Conservation (phyloP, 2,329 filamentous ascomycete genomes). For the Colletotrichum echinochloae region DNA sequence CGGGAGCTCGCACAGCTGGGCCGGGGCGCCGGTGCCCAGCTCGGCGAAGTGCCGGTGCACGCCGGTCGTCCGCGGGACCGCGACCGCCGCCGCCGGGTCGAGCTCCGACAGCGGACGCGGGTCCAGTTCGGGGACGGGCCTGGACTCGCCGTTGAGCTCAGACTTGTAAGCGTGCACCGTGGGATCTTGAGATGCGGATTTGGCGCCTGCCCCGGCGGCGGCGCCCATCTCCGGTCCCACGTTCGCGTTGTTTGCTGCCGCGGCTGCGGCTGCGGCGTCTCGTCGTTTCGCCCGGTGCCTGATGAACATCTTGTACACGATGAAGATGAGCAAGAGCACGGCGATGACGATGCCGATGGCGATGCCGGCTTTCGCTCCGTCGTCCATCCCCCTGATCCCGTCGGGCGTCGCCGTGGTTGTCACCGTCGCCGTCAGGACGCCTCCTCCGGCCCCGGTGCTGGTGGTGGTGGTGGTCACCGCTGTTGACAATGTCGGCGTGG, state of each 20-base stretch:
- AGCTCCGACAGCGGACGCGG: slow-evolving; percentile 22
- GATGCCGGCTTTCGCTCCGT: slow-evolving; percentile 31
- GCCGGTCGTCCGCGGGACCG: not conserved
- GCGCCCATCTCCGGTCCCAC: slow-evolving; percentile 13
- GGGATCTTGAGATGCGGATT: not conserved
- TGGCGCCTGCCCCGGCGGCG: not conserved
- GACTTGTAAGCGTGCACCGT: slow-evolving; percentile 30
- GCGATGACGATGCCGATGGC: slow-evolving; percentile 31
- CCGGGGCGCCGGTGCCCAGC: slow-evolving; percentile 15
- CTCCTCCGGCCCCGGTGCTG: not conserved
- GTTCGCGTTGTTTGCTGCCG: not conserved
- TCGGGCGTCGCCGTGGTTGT: slow-evolving; percentile 21
- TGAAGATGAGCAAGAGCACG: slow-evolving; percentile 19
- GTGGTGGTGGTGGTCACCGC: not conserved
- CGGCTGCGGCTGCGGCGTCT: not conserved
- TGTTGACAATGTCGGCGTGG: not conserved
- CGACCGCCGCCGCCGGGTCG: slow-evolving; percentile 27
- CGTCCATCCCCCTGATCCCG: slow-evolving; percentile 11
- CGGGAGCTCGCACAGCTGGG: slow-evolving; percentile 25
- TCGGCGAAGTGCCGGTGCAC: slow-evolving; percentile 20
- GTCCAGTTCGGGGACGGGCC: slow-evolving; percentile 25
- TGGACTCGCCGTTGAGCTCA: slow-evolving; percentile 27
- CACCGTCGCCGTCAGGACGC: slow-evolving; percentile 2
- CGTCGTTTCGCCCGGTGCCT: slow-evolving; percentile 15
- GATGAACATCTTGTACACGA: slow-evolving; percentile 24